Base-by-base conservation (phyloP, 2,329 filamentous ascomycete species). In the Fusarium globosum region DNA sequence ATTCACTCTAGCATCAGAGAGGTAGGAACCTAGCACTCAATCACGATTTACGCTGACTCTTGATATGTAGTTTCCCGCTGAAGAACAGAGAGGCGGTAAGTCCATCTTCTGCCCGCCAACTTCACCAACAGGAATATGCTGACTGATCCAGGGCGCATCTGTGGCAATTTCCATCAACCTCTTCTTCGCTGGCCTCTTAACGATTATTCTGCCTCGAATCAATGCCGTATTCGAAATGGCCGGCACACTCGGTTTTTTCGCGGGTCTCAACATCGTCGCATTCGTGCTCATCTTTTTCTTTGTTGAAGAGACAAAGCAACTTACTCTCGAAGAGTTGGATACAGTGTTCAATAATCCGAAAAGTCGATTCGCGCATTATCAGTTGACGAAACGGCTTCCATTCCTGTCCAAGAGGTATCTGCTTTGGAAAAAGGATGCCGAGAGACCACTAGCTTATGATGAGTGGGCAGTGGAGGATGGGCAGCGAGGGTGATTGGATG, bases 1-100 rank as follows among this genome's bases (percentile, higher is more conserved):
- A 1, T 87, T 87, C 53, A 87, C 85, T 4, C 80, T 87, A 23
- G 86, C 86, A 18, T 85, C 85, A 7, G 86, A 88, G 72, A 72
- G 69, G 69, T 69, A n/a, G 0, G 49, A 23, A 3, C 1, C 6
- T 4, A 18, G 13, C 30, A 5, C 3, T 7, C 1, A 1, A 20
- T n/a, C 9, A 2, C 4, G 4, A 18, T 18, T 18, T 15, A 7
- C 4, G 2, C 5, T 15, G 7, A 8, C 53, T 71, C 16, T 64
- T 9, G 14, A 1, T 2, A 0, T 38, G 2, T 8, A 85, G 84
- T 55, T 88, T 87, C 65, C 86, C 86, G 0, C 76, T 87, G 3
- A 85, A 84, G 9, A 84, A 88, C 68, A 81, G 86, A 67, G 86
- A 88, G 75, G 82, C 85, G 12, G 80, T 79, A 75, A 53, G 77